phyloP scores from a whole-genome alignment of 108 stramenopile genomes.

The Nannochloropsis salina region DNA sequence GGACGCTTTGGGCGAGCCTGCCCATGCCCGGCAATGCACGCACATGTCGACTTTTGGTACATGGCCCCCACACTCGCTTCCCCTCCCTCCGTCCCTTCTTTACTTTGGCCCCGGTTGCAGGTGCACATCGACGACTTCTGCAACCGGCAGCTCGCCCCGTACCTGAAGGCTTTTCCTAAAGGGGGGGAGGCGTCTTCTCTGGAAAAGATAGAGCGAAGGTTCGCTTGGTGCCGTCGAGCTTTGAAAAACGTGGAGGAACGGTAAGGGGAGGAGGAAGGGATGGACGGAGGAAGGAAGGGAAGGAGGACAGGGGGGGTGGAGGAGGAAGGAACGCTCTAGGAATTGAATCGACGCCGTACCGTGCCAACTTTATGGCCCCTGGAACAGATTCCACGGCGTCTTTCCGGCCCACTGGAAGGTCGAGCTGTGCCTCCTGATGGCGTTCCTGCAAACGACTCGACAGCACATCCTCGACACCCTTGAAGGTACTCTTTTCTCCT shows the following conservation, averaged over 20 bases:
- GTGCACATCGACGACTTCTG: slow-evolving; percentile 69
- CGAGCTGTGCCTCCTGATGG: slow-evolving; percentile 31
- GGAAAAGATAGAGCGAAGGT: slow-evolving; percentile 82
- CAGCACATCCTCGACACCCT: slow-evolving; percentile 22
- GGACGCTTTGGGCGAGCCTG: no score
- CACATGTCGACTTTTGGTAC: no score
- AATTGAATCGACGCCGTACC: neutral
- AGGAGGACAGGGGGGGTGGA: neutral
- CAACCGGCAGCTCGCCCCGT: slow-evolving; percentile 72
- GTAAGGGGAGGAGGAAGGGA: slow-evolving; percentile 31
- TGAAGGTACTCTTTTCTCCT: neutral
- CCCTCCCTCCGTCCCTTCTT: neutral
- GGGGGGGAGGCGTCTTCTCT: slow-evolving; percentile 44
- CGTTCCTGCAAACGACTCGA: slow-evolving; percentile 25
- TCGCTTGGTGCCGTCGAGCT: slow-evolving; percentile 80
- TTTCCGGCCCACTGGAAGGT: slow-evolving; percentile 89
- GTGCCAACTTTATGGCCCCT: neutral
- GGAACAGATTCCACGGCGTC: slow-evolving; percentile 57
- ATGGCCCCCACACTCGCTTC: neutral
- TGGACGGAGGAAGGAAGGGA: neutral
- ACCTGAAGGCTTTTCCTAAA: slow-evolving; percentile 60
- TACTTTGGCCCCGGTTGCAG: neutral
- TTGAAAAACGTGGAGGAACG: slow-evolving; percentile 64
- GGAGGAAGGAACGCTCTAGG: neutral
- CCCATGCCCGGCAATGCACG: no score